These are phyloP conservation scores for Stropharia rugosoannulata DNA, from an alignment of 768 basidiomycete species.

Conservation along the genomic window DNA sequence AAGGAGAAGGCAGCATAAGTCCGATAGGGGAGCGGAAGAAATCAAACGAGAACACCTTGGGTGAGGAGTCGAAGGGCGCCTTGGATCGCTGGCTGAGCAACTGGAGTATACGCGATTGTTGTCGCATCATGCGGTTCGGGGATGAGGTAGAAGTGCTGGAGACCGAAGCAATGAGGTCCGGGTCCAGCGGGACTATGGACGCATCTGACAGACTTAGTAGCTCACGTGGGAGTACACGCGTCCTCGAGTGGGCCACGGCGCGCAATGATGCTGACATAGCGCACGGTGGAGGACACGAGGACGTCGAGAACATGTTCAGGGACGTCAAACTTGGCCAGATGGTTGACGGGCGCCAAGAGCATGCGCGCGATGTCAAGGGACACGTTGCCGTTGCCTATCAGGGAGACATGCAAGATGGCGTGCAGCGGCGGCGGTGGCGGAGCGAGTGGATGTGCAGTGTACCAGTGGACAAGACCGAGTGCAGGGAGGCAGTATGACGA, in stretches of 20 bases:
- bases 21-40: constrained; percentile 75
- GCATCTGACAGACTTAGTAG: constrained; percentile 66
- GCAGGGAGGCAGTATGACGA: constrained; percentile 62
- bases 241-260: constrained; percentile 88
- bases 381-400: constrained; percentile 96
- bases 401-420: constrained; percentile 64
- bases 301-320: constrained; percentile 72
- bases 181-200: constrained; percentile 62
- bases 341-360: constrained; percentile 67
- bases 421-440: constrained; percentile 64
- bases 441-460: constrained; percentile 85
- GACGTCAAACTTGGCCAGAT: constrained; percentile 73
- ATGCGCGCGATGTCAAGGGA: constrained; percentile 91
- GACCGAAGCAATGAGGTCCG: constrained; percentile 33
- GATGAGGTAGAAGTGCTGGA: constrained; percentile 16
- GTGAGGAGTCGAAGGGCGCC: constrained; percentile 44
- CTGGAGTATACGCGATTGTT: constrained; percentile 66
- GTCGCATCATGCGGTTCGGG: constrained; percentile 55
- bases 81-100: constrained; percentile 67
- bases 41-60: constrained; percentile 77
- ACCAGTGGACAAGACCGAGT: constrained; percentile 90
- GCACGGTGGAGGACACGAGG: constrained; percentile 59
- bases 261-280: constrained; percentile 80
- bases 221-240: constrained; percentile 89
- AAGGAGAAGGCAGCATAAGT: constrained; percentile 24